A percentile compares a stretch with the other conserved stretches of the same genome.
These are phyloP conservation scores for Neonectria ditissima DNA, from an alignment of 2,329 filamentous ascomycete genomes.

Conservation along the genomic window DNA sequence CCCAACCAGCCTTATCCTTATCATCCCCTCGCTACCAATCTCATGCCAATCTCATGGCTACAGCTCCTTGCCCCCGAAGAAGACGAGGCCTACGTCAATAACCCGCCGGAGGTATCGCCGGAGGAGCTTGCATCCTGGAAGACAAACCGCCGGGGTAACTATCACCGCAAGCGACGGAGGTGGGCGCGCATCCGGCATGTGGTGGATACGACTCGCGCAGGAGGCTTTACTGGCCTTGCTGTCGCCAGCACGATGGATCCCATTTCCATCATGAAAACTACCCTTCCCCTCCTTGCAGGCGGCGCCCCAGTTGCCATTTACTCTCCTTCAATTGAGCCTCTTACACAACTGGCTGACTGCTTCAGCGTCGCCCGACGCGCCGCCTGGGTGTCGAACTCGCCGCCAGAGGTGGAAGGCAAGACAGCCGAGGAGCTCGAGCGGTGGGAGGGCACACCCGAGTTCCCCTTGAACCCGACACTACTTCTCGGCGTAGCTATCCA, in stretches of 20 bases:
- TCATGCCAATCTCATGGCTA: constrained; percentile 90
- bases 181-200: constrained; percentile 80
- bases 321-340: constrained; percentile 81
- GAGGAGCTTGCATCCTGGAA: constrained; percentile 79
- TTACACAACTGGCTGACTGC: constrained; percentile 81
- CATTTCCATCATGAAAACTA: constrained; percentile 77
- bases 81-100: constrained; percentile 78
- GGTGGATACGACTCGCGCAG: constrained; percentile 79
- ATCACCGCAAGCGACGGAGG: constrained; percentile 88
- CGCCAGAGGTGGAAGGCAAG: constrained; percentile 58
- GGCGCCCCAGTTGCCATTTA: constrained; percentile 90
- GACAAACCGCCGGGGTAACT: constrained; percentile 82
- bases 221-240: constrained; percentile 85
- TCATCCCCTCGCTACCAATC: constrained; percentile 85
- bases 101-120: constrained; percentile 69
- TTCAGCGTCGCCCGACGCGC: constrained; percentile 85
- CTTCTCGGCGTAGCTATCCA: constrained; percentile 84
- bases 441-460: constrained; percentile 76
- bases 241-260: constrained; percentile 87
- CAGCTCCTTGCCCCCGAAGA: constrained; percentile 83
- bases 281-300: constrained; percentile 83
- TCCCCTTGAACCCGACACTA: constrained; percentile 87
- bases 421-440: constrained; percentile 62
- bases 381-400: constrained; percentile 74
- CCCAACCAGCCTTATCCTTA: constrained; percentile 67